Base-by-base conservation (phyloP, 352 stramenopile species). In the Phytopythium aichiense region DNA sequence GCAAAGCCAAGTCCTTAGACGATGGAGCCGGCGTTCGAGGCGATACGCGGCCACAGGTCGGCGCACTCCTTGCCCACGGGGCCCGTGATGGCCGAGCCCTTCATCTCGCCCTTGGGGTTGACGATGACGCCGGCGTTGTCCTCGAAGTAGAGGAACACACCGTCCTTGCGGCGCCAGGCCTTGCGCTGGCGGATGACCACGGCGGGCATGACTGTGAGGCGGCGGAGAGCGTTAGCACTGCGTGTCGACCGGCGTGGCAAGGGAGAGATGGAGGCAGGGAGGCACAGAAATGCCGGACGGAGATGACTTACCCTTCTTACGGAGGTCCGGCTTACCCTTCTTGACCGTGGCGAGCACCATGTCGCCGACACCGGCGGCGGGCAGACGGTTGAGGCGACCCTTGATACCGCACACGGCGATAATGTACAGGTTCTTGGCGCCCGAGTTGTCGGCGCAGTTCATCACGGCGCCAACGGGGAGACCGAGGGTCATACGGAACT, bases 71-170 rank as follows among this genome's bases (percentile, higher is more conserved):
- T 99, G 61, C 96, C 97, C 67, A 99, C 97, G 50, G 98, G 98
- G 75, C 98, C 98, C 64, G 97, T 99, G 63, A 99, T 99, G 70
- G 97, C 98, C 71, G 95, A 99, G 64, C 94, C 98, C 92, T 99
- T 99, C 98, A 99, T 99, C 86, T 99, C 98, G 73, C 98, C 98
- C 95, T 99, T 99, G 64, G 98, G 98, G 90, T 99, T 99, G 59
- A 99, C 98, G 78, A 99, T 99, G 46, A 99, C 98, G 79, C 97
- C 98, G 58, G 98, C 98, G 87, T 99, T 99, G 88, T 99, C 92
- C 78, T 99, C 98, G 73, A 99, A 99, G 88, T 99, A 99, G 76
- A 99, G 98, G 87, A 99, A 99, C 33, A 99, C 92, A 67, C 98
- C 98, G 79, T 99, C 97, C 87, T 99, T 99, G 77, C 98, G 96